These are phyloP conservation scores for Erodium trifolium DNA, from an alignment of 441 rosid genomes.

Conservation along the genomic window DNA sequence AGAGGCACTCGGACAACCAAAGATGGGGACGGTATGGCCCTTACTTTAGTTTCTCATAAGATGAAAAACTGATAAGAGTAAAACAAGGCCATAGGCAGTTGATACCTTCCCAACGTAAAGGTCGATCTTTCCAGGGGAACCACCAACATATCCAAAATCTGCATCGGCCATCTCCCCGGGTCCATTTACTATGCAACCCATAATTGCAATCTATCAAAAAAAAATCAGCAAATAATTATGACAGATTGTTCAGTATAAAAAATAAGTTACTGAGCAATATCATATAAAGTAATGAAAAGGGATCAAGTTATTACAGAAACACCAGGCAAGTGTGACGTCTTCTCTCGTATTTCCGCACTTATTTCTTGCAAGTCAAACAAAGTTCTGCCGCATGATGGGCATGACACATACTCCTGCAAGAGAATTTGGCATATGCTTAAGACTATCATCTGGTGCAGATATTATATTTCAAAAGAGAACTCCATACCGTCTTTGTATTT, in stretches of 20 bases:
- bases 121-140: slow-evolving; percentile 92
- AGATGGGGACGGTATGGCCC: too few relatives aligned
- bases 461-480: too few relatives aligned
- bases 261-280: too few relatives aligned
- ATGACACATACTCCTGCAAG: slow-evolving; percentile 79
- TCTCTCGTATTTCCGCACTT: slow-evolving; percentile 86
- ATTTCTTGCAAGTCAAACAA: slow-evolving; percentile 92
- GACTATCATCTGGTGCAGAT: too few relatives aligned
- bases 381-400: slow-evolving; percentile 98
- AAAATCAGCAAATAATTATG: too few relatives aligned
- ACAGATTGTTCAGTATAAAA: too few relatives aligned
- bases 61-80: too few relatives aligned
- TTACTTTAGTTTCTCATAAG: too few relatives aligned
- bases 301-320: slow-evolving; percentile 51
- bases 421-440: too few relatives aligned
- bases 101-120: slow-evolving; percentile 88
- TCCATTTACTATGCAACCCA: slow-evolving; percentile 99
- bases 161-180: slow-evolving; percentile 99
- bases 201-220: slow-evolving; percentile 63
- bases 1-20: too few relatives aligned
- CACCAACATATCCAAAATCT: slow-evolving; percentile 93
- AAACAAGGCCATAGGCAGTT: background rate
- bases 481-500: slow-evolving; percentile 82
- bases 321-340: slow-evolving; percentile 92
- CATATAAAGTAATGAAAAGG: too few relatives aligned